phyloP scores from a whole-genome alignment of 495 filamentous ascomycete genomes.

The Aspergillus campestris region DNA sequence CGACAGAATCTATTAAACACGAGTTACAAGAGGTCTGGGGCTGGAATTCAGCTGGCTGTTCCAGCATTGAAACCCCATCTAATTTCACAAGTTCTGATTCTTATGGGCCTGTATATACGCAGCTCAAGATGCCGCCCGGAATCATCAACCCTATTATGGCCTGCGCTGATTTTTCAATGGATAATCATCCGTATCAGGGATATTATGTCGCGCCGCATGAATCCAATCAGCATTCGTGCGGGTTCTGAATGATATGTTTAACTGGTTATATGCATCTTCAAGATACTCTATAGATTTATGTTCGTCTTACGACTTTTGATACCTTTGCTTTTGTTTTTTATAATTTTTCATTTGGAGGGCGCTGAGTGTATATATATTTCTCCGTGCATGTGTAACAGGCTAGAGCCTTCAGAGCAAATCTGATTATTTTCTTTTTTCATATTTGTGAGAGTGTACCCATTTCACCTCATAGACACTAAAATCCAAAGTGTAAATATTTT shows the following conservation, averaged over 20 bases:
- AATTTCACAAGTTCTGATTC: slow-evolving; percentile 16
- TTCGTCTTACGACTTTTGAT: slow-evolving; percentile 7
- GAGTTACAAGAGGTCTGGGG: slow-evolving; percentile 72
- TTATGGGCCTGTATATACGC: slow-evolving; percentile 13
- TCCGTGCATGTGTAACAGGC: too few relatives aligned
- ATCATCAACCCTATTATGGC: slow-evolving; percentile 57
- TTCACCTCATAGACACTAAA: too few relatives aligned
- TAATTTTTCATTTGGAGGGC: too few relatives aligned
- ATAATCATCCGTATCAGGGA: slow-evolving; percentile 68
- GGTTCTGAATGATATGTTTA: slow-evolving; percentile 14
- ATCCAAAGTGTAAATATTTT: too few relatives aligned
- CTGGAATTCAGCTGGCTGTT: slow-evolving; percentile 44
- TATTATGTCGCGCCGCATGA: slow-evolving; percentile 46
- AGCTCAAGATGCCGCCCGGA: slow-evolving; percentile 30
- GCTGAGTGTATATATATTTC: too few relatives aligned
- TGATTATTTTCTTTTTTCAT: too few relatives aligned
- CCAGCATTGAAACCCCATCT: slow-evolving; percentile 6
- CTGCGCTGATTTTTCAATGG: slow-evolving; percentile 61
- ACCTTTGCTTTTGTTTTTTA: neutral
- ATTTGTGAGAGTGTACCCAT: too few relatives aligned
- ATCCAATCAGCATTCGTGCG: slow-evolving; percentile 18
- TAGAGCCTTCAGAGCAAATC: too few relatives aligned
- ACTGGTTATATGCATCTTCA: too few relatives aligned
- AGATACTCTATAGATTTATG: neutral
- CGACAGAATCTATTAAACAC: slow-evolving; percentile 54